A percentile compares a stretch with the other conserved stretches of the same genome.
Evolutionary conservation across 1,284 basidiomycete species (phyloP).

Genomic region (Mycosarcoma mackinlayi): DNA sequence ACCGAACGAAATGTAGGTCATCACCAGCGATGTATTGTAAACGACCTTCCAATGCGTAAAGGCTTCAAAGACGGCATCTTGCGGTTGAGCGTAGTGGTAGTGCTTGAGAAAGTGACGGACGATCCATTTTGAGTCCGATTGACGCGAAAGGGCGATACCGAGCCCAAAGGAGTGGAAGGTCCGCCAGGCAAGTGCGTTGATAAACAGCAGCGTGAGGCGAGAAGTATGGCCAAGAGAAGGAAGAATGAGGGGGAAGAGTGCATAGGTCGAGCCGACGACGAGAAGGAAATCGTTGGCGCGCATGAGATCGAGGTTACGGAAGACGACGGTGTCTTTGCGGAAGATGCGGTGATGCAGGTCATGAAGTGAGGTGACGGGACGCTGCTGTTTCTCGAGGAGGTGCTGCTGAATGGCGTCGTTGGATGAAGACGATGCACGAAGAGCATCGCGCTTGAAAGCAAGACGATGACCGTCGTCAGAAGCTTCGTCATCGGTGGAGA

Average conservation of each 20-base stretch:
- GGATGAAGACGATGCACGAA: constrained; percentile 38
- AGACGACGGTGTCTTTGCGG: constrained; percentile 83
- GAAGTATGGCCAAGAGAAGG: constrained; percentile 38
- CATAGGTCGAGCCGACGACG: constrained; percentile 74
- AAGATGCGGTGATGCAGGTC: constrained; percentile 92
- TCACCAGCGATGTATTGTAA: constrained; percentile 91
- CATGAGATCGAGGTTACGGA: constrained; percentile 85
- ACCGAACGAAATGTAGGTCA: constrained; percentile 78
- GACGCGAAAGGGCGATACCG: constrained; percentile 82
- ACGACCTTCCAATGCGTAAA: constrained; percentile 94
- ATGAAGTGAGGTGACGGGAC: constrained; percentile 73
- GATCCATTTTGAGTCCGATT: constrained; percentile 86
- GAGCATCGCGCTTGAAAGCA: constrained; percentile 18
- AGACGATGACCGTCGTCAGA: constrained; percentile 26
- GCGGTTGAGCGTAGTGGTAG: constrained; percentile 69
- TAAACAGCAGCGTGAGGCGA: constrained; percentile 77
- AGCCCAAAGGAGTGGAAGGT: constrained; percentile 89
- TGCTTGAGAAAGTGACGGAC: constrained; percentile 91
- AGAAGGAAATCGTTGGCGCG: constrained; percentile 79
- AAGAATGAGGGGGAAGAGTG: constrained; percentile 69
- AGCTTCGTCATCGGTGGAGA: constrained; percentile 41
- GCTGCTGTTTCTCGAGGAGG: constrained; percentile 21
- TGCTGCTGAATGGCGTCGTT: constrained; percentile 38
- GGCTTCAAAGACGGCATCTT: constrained; percentile 78
- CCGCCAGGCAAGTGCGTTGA: constrained; percentile 87